Conservation (phyloP, 2,329 filamentous ascomycete genomes). For the Fusarium burgessii region DNA sequence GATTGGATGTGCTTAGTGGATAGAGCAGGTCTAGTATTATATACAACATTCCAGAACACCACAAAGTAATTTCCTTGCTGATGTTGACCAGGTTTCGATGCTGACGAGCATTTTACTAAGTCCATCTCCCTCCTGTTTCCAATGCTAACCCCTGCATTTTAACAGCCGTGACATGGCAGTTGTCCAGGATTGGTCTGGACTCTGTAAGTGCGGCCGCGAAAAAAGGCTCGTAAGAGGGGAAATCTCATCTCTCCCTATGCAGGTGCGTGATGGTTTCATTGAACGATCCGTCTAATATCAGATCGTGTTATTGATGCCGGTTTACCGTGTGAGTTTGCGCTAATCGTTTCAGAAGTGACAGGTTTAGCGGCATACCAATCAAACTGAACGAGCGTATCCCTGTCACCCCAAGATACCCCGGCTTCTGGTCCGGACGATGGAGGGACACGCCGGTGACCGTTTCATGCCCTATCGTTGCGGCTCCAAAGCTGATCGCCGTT, state of each 20-base stretch:
- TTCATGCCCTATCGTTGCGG: not conserved
- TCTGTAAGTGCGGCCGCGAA: not conserved
- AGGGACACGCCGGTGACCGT: not conserved
- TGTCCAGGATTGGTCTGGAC: not conserved
- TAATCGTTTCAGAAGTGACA: conserved; percentile 1
- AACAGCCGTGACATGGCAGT: not conserved
- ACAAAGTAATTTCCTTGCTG: not conserved
- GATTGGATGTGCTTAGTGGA: not conserved
- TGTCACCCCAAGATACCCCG: not conserved
- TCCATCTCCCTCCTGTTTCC: conserved; percentile 4
- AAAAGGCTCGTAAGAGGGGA: not conserved
- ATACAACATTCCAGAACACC: not conserved
- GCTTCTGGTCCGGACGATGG: not conserved
- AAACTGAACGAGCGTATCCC: not conserved
- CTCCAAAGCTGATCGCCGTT: not conserved
- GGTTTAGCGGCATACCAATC: not conserved
- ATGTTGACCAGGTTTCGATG: not conserved
- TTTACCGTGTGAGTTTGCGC: conserved; percentile 6
- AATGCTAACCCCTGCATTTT: not conserved
- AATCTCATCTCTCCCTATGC: not conserved
- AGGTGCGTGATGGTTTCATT: not conserved
- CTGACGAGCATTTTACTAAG: conserved; percentile 1
- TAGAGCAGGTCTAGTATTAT: not conserved
- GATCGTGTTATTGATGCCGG: conserved; percentile 6
- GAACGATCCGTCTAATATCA: not conserved